Evolutionary conservation across 495 filamentous ascomycete species (phyloP).

Genomic region (Aspergillus sparsus): DNA sequence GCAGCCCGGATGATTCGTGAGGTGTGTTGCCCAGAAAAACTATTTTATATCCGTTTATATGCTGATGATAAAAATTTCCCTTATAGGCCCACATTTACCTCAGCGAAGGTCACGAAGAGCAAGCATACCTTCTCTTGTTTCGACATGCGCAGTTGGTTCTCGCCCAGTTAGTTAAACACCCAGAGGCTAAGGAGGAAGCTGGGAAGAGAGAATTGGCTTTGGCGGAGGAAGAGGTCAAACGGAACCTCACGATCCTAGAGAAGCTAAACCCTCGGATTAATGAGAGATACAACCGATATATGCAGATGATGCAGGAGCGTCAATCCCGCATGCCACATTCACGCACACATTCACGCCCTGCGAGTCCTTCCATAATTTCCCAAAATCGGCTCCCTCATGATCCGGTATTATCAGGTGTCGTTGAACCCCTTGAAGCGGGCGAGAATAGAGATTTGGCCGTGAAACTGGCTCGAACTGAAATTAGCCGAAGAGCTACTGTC

Average conservation of each 20-base stretch:
- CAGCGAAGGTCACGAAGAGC: constrained; percentile 78
- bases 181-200: constrained; percentile 51
- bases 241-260: constrained; percentile 61
- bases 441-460: constrained; percentile 78
- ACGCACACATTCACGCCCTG: constrained; percentile 18
- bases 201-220: constrained; percentile 49
- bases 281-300: constrained; percentile 62
- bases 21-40: constrained; percentile 46
- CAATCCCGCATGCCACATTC: constrained; percentile 35
- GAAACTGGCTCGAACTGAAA: constrained; percentile 71
- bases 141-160: constrained; percentile 75
- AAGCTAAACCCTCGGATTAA: constrained; percentile 66
- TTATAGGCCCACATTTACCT: constrained; percentile 74
- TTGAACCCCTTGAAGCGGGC: constrained; percentile 62
- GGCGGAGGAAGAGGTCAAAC: constrained; percentile 55
- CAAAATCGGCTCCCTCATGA: constrained; percentile 33
- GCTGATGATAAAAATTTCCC: too few species aligned
- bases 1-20: constrained; percentile 76
- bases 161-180: constrained; percentile 60
- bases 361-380: neutral
- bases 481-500: constrained; percentile 64
- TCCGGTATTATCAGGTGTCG: constrained; percentile 42
- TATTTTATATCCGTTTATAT: too few species aligned
- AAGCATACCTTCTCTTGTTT: constrained; percentile 83
- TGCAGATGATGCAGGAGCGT: constrained; percentile 53